Evolutionary conservation across 352 stramenopile species (phyloP).

Genomic region (Phytophthora colocasiae): DNA sequence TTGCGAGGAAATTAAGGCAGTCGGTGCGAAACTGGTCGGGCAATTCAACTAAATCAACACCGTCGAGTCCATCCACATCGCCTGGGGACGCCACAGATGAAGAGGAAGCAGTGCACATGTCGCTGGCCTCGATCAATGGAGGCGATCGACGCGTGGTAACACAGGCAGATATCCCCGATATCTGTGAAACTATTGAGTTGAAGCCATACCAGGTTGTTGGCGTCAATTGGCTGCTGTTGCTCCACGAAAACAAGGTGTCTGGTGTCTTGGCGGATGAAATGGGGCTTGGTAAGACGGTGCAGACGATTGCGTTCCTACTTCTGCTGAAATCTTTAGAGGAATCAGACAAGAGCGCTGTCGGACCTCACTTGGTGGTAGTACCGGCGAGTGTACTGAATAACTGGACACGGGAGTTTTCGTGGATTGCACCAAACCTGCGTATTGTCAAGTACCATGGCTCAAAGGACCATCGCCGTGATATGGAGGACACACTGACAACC

Average conservation of each 20-base stretch:
- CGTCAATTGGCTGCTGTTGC: constrained; percentile 83
- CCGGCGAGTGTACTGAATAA: constrained; percentile 93
- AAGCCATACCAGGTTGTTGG: constrained; percentile 89
- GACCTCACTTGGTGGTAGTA: constrained; percentile 93
- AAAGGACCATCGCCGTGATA: constrained; percentile 64
- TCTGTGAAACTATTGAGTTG: constrained; percentile 75
- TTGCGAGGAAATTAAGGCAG: constrained; percentile 63
- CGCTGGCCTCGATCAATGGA: constrained; percentile 55
- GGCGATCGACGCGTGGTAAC: constrained; percentile 59
- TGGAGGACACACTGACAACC: constrained; percentile 58
- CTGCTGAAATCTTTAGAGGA: constrained; percentile 60
- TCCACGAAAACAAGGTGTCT: constrained; percentile 83
- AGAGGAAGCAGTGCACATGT: constrained; percentile 66
- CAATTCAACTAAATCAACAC: constrained; percentile 37
- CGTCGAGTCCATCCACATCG: constrained; percentile 34
- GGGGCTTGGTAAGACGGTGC: constrained; percentile 95
- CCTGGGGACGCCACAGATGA: constrained; percentile 47
- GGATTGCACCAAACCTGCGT: constrained; percentile 92
- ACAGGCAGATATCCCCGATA: constrained; percentile 71
- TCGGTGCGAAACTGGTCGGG: constrained; percentile 74
- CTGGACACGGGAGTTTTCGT: constrained; percentile 93
- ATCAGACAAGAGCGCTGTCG: constrained; percentile 30
- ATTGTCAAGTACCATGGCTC: constrained; percentile 87
- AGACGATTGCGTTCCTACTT: constrained; percentile 84
- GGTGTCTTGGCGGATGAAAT: constrained; percentile 90